Base-by-base conservation (phyloP, 2,329 filamentous ascomycete species). In the Aureobasidium zeae region DNA sequence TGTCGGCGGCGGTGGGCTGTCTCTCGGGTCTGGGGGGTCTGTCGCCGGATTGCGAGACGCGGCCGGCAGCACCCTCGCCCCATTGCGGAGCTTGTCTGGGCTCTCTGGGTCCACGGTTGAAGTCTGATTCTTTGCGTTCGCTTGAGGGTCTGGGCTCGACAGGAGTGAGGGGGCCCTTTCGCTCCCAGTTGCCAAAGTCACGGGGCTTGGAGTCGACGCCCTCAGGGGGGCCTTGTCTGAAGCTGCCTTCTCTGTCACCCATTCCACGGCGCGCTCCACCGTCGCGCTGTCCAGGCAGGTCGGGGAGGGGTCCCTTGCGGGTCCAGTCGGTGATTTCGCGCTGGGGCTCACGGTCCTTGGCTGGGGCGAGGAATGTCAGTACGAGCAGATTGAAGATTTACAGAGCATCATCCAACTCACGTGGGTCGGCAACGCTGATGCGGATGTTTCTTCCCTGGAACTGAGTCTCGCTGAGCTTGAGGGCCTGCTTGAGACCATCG, bases 401-500 rank as follows among this genome's bases (percentile, higher is more conserved):
- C n/a, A n/a, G n/a, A n/a, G n/a, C n/a, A n/a, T n/a, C n/a, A n/a
- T n/a, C n/a, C n/a, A 34, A 77, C 87, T 67, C 82, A 98, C 91
- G 89, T 64, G 91, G 91, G 70, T 98, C 93, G 39, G 91, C 93
- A 60, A 98, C 81, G 71, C 88, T 95, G 62, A 96, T 82, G 62
- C 86, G 81, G 63, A 98, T 87, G 60, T 81, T 83, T 54, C 91
- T 82, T 55, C 87, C 87, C 63, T 93, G 83, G 64, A 96, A 88
- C 47, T 77, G 79, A 49, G 78, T 73, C 56, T 86, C 85, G 57
- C 88, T 88, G 51, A 91, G 75, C 47, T 79, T 77, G 51, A 98
- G 75, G 45, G 91, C 91, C 67, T 87, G 83, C 72, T 94, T 93
- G 58, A 98, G 71, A 48, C 89, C 89, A 37, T 96, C 89, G 32